Percentiles rank a stretch among this genome's conserved stretches.
These are phyloP conservation scores for Cyclocybe aegerita DNA, from an alignment of 768 basidiomycete genomes.

Conservation along the genomic window DNA sequence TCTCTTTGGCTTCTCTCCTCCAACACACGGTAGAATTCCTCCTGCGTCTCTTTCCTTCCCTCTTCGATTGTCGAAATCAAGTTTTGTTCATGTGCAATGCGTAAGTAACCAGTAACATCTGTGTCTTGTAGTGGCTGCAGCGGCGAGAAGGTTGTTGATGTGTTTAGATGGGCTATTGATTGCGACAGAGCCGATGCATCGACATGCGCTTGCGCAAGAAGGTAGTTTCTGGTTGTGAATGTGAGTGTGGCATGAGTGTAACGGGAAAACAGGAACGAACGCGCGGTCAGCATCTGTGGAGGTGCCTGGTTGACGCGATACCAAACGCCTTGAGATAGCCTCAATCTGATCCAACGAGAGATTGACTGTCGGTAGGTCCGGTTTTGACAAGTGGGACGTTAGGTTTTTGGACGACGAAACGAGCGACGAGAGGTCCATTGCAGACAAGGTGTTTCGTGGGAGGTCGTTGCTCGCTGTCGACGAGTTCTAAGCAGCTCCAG, in stretches of 20 bases:
- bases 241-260: slow-evolving; percentile 2
- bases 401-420: slow-evolving; percentile 70
- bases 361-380: slow-evolving; percentile 85
- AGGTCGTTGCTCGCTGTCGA: background rate
- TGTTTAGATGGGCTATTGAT: slow-evolving; percentile 82
- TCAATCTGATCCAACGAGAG: slow-evolving; percentile 95
- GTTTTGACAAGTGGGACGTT: slow-evolving; percentile 72
- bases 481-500: too few relatives aligned
- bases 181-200: slow-evolving; percentile 86
- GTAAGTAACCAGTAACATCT: slow-evolving; percentile 89
- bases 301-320: slow-evolving; percentile 64
- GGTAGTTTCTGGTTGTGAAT: slow-evolving; percentile 63
- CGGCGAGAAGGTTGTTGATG: slow-evolving; percentile 80
- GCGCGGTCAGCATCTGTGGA: slow-evolving; percentile 72
- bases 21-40: slow-evolving; percentile 79
- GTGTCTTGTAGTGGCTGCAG: slow-evolving; percentile 93
- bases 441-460: slow-evolving; percentile 11
- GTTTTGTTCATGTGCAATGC: slow-evolving; percentile 94
- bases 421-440: slow-evolving; percentile 65
- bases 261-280: slow-evolving; percentile 37
- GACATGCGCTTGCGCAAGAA: slow-evolving; percentile 91
- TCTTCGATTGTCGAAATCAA: slow-evolving; percentile 94
- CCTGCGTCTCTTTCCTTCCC: slow-evolving; percentile 79
- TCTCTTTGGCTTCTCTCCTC: slow-evolving; percentile 74
- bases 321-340: slow-evolving; percentile 83